Base-by-base conservation (phyloP, 768 basidiomycete genomes). In the Stropharia rugosoannulata region DNA sequence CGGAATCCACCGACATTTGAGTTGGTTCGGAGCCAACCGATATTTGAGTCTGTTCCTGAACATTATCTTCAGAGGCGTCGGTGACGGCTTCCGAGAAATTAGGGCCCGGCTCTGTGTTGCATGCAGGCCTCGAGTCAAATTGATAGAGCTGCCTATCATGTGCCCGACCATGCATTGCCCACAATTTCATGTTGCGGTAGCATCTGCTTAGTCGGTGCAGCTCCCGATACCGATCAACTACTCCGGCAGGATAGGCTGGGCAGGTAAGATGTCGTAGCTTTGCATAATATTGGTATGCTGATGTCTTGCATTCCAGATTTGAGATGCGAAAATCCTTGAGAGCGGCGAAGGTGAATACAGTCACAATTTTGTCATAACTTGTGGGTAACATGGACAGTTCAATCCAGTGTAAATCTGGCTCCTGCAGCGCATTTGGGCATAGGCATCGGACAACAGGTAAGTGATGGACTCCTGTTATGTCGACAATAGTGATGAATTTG, bases 271-370 rank as follows among this genome's bases (percentile, higher is more conserved):
- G 52, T 0, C 62, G 41, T 0, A 68, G 42, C 19, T 60, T 62
- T 5, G 57, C 29, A 36, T 57, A 62, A 40, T 62, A 63, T 9
- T 64, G 62, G 37, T 62, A 60, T 1, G 55, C 55, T 8, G 62
- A 56, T 1, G 58, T 51, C n/a, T 62, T 60, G 37, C 59, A 62
- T 55, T 68, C 65, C 0, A 66, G 51, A 25, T 58, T 60, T 1
- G 43, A 36, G 1, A 63, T 6, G 0, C 58, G 52, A 15, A 57
- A 60, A 19, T 63, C 57, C 3, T 64, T 50, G 2, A 68, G 43
- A 9, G 59, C 39, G 0, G 16, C 16, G 3, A 58, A 50, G 1
- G 66, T 61, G 39, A 68, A 66, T 1, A 65, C 49, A 0, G 62
- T 64, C 4, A 44, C 37, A 13, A 59, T 39, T 15, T 41, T 18